These are phyloP conservation scores for Aspergillus ellipticus DNA, from an alignment of 495 filamentous ascomycete species.

Conservation along the genomic window DNA sequence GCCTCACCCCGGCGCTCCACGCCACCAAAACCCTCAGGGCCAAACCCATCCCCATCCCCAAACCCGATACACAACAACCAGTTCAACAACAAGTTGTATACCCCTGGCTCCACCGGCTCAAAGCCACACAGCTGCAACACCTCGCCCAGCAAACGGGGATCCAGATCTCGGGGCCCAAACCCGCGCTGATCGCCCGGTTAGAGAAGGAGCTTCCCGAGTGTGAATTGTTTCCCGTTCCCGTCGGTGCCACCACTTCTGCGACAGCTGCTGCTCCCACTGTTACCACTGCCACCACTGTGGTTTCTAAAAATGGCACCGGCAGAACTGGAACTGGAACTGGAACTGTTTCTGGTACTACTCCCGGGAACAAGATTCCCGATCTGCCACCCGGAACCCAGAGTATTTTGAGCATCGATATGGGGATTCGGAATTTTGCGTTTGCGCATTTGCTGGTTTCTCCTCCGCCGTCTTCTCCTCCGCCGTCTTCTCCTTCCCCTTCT, in stretches of 20 bases:
- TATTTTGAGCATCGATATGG: conserved; percentile 84
- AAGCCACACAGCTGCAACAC: conserved; percentile 43
- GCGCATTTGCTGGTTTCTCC: conserved; percentile 30
- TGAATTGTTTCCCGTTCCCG: no score
- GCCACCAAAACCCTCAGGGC: no score
- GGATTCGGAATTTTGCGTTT: conserved; percentile 79
- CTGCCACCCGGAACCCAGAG: conserved; percentile 22
- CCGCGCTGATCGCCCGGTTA: conserved; percentile 28
- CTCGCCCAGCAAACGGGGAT: conserved; percentile 53
- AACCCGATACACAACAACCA: no score
- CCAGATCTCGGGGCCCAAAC: conserved; percentile 48
- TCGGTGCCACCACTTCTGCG: no score
- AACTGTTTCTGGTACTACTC: no score
- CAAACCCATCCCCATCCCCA: no score
- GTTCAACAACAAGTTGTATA: background rate
- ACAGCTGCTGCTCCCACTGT: no score
- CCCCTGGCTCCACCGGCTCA: conserved; percentile 36
- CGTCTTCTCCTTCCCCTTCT: background rate
- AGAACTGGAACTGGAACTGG: no score
- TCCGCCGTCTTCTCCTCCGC: background rate
- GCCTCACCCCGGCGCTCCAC: no score
- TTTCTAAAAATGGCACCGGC: no score
- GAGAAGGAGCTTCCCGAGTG: conserved; percentile 17
- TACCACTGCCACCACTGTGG: no score
- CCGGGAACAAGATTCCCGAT: no score